These are phyloP conservation scores for Calonectria pteridis DNA, from an alignment of 2,329 filamentous ascomycete species.

Conservation along the genomic window DNA sequence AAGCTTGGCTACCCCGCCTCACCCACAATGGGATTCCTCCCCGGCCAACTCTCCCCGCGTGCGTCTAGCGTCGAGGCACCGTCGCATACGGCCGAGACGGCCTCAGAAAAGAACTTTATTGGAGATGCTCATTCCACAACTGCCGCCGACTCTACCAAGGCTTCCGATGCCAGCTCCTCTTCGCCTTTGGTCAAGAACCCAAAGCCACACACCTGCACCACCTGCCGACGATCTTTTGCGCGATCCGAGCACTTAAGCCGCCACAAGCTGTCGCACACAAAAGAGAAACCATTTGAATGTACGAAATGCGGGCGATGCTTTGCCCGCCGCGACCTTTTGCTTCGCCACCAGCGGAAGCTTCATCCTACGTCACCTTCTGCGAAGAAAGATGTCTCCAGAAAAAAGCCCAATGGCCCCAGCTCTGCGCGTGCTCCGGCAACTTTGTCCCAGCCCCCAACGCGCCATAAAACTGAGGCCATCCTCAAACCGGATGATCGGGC, in stretches of 20 bases:
- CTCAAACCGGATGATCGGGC: neutral
- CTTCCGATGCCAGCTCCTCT: constrained; percentile 67
- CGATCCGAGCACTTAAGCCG: constrained; percentile 96
- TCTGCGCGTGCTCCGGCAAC: neutral
- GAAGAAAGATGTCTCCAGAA: neutral
- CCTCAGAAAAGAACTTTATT: neutral
- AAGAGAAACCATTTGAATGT: constrained; percentile 99
- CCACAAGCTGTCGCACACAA: constrained; percentile 97
- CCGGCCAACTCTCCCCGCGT: neutral
- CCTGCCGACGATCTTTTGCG: constrained; percentile 92
- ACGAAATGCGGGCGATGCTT: constrained; percentile 96
- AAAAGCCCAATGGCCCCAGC: neutral
- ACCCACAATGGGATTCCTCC: neutral
- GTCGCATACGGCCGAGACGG: neutral
- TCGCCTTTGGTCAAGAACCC: constrained; percentile 98
- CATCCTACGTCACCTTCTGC: constrained; percentile 81
- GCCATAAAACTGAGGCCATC: neutral
- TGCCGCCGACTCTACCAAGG: constrained; percentile 63
- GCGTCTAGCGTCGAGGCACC: neutral
- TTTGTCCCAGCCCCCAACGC: neutral
- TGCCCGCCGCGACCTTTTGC: constrained; percentile 88
- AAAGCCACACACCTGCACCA: constrained; percentile 91
- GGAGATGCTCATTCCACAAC: constrained; percentile 54
- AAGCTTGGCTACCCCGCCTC: neutral
- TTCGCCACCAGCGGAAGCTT: constrained; percentile 98